Evolutionary conservation across 164 flowering plant genomes (phyloP).

Genomic region (Vitis labrusca): DNA sequence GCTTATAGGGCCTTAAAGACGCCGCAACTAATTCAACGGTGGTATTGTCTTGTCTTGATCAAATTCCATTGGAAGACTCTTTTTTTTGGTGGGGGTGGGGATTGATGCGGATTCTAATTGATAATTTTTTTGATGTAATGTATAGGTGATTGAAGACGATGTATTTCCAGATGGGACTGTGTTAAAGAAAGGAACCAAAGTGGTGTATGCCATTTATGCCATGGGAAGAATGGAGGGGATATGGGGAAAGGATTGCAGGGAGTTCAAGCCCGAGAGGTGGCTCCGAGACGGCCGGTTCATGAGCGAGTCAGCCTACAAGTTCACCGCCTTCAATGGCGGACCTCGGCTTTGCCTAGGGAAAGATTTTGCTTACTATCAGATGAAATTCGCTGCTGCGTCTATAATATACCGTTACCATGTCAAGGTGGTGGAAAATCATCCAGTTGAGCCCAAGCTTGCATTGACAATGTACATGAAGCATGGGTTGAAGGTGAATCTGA

Average conservation of each 20-base stretch:
- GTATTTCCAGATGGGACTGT: conserved; percentile 82
- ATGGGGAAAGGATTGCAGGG: conserved; percentile 69
- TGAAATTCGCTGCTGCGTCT: conserved; percentile 82
- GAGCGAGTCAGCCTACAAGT: conserved; percentile 92
- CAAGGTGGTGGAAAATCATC: conserved; percentile 61
- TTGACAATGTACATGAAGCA: conserved; percentile 94
- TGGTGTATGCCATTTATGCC: conserved; percentile 77
- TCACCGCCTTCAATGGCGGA: conserved; percentile 94
- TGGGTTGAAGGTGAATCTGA: conserved; percentile 72
- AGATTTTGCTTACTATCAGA: conserved; percentile 90
- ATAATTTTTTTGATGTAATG: too few species aligned
- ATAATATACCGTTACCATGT: conserved; percentile 64
- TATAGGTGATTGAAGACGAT: conserved; percentile 79
- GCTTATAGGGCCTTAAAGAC: too few species aligned
- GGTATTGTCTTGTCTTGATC: too few species aligned
- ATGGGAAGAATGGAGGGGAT: conserved; percentile 90
- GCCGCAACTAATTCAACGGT: too few species aligned
- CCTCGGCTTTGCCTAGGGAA: conserved; percentile 94
- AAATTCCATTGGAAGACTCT: too few species aligned
- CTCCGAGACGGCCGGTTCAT: conserved; percentile 71
- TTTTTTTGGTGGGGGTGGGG: too few species aligned
- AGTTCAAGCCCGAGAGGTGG: conserved; percentile 94
- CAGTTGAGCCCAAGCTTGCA: conserved; percentile 77
- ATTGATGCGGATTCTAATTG: too few species aligned
- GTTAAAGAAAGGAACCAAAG: conserved; percentile 81